phyloP scores from a whole-genome alignment of 371 early-diverging fungal genomes.

The Paraphysoderma sedebokerense region DNA sequence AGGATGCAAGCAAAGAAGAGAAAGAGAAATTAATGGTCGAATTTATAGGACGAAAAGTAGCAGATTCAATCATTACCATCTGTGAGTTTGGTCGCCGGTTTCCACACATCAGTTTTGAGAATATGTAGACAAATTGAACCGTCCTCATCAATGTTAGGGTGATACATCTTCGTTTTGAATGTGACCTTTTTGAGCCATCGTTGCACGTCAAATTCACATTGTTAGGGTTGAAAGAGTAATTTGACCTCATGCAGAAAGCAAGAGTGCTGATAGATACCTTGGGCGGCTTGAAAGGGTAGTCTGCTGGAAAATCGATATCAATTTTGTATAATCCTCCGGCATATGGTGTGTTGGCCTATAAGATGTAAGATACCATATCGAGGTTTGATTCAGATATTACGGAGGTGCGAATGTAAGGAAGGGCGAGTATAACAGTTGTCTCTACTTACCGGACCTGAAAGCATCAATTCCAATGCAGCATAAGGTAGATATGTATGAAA shows the following conservation, averaged over 20 bases:
- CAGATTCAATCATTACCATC: constrained; percentile 21
- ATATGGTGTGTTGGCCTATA: constrained; percentile 41
- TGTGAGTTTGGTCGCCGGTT: constrained; percentile 67
- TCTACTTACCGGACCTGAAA: too few relatives aligned
- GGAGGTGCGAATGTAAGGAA: too few relatives aligned
- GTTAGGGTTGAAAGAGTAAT: too few relatives aligned
- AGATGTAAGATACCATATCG: too few relatives aligned
- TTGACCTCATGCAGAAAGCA: not conserved
- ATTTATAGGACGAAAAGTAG: too few relatives aligned
- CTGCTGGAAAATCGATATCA: constrained; percentile 57
- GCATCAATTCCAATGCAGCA: too few relatives aligned
- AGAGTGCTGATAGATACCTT: constrained; percentile 18
- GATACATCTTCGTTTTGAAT: constrained; percentile 77
- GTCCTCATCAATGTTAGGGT: constrained; percentile 84
- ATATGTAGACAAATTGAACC: constrained; percentile 61
- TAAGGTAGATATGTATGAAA: too few relatives aligned
- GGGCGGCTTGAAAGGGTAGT: constrained; percentile 91
- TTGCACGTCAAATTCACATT: not conserved
- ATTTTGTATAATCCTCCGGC: constrained; percentile 68
- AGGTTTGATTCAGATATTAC: too few relatives aligned
- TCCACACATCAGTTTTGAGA: constrained; percentile 81
- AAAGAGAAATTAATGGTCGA: not conserved
- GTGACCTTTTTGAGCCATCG: constrained; percentile 29
- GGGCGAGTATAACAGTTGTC: too few relatives aligned
- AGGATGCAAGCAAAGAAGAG: not conserved